phyloP scores from a whole-genome alignment of 2,329 filamentous ascomycete genomes.

The Seiridium unicorne region DNA sequence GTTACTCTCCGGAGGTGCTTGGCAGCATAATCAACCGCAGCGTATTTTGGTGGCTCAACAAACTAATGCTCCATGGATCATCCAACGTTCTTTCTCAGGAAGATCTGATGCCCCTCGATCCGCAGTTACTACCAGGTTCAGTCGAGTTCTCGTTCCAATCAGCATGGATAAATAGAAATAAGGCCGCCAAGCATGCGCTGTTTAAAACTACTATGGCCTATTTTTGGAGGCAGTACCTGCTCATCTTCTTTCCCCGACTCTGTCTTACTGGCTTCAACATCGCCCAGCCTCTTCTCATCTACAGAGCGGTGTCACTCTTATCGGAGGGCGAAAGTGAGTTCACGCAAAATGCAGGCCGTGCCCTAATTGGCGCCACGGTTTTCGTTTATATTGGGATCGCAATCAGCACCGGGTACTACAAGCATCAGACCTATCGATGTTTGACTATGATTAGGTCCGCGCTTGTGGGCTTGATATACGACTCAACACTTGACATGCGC shows the following conservation, averaged over 20 bases:
- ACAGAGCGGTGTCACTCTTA: constrained; percentile 31
- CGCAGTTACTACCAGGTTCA: constrained; percentile 19
- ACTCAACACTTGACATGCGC: not conserved
- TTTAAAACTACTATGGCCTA: constrained; percentile 11
- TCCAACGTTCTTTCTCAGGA: too few species aligned
- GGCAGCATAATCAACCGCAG: constrained; percentile 23
- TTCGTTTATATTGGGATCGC: not conserved
- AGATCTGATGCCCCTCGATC: too few species aligned
- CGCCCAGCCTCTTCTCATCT: constrained; percentile 38
- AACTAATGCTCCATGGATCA: too few species aligned
- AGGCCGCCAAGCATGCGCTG: constrained; percentile 7
- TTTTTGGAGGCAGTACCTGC: constrained; percentile 16
- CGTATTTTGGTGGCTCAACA: constrained; percentile 27
- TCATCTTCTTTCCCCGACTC: constrained; percentile 14
- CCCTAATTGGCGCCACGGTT: not conserved
- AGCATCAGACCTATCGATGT: not conserved
- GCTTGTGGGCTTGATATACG: not conserved
- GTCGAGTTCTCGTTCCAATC: constrained; percentile 24
- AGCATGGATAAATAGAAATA: constrained; percentile 4
- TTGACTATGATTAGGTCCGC: not conserved
- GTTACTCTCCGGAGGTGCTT: constrained; percentile 15
- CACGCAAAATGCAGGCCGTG: constrained; percentile 27
- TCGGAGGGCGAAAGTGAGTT: constrained; percentile 10
- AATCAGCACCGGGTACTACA: not conserved
- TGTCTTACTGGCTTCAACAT: constrained; percentile 30